phyloP scores from a whole-genome alignment of 148 eudicot species.

The Rhododendron williamsianum region DNA sequence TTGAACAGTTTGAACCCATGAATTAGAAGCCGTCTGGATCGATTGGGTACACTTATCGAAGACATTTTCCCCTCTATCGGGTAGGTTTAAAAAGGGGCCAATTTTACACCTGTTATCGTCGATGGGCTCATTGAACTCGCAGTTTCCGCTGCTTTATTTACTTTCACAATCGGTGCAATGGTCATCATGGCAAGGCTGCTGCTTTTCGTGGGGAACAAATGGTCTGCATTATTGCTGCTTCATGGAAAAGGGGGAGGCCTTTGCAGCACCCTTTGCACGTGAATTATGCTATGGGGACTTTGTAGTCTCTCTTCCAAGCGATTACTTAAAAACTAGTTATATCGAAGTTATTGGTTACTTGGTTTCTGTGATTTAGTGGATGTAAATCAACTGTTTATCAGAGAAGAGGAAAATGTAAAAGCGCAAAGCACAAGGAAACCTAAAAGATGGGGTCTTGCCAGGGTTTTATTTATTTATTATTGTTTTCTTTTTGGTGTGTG shows the following conservation, averaged over 20 bases:
- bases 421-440: neutral
- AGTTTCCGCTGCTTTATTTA: neutral
- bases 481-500: neutral
- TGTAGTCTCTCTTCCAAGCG: neutral
- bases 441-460: neutral
- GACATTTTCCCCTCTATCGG: neutral
- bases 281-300: neutral
- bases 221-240: neutral
- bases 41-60: neutral
- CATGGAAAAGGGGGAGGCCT: neutral
- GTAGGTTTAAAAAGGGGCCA: neutral
- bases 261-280: neutral
- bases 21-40: neutral
- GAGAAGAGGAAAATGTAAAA: neutral
- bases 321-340: neutral
- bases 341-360: neutral
- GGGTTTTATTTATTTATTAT: neutral
- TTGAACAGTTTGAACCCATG: neutral
- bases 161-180: neutral
- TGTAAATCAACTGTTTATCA: neutral
- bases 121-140: neutral
- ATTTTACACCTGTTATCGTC: neutral
- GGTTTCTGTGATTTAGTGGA: neutral
- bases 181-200: neutral
- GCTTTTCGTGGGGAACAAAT: neutral